Percentiles rank a stretch among this genome's conserved stretches.
phyloP scores from a whole-genome alignment of 169 alveolate genomes.

The Ichthyophthirius multifiliis region DNA sequence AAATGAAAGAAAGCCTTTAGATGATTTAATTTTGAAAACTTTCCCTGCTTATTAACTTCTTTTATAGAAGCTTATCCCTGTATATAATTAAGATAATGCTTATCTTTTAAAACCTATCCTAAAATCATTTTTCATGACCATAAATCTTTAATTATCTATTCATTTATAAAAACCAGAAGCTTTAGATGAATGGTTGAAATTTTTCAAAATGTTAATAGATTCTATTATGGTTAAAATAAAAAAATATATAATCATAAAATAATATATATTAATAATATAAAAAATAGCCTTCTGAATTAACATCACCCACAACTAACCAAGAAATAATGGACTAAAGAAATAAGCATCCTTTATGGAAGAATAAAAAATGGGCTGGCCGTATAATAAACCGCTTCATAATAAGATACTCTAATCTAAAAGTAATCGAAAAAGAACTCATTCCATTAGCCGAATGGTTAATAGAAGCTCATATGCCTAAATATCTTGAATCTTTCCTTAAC shows the following conservation, averaged over 20 bases:
- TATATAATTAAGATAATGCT: constrained; percentile 17
- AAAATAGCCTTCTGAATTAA: constrained; percentile 12
- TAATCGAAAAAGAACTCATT: constrained; percentile 22
- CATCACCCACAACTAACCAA: constrained; percentile 16
- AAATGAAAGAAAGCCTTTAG: constrained; percentile 32
- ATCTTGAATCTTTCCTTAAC: constrained; percentile 14
- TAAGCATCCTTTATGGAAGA: constrained; percentile 40
- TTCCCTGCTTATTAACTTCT: constrained; percentile 37
- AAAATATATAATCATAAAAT: not conserved
- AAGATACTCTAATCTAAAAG: constrained; percentile 23
- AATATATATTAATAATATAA: too few species aligned
- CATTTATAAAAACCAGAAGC: constrained; percentile 1
- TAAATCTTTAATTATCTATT: constrained; percentile 29
- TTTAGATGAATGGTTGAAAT: constrained; percentile 28
- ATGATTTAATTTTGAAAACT: constrained; percentile 17
- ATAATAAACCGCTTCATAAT: constrained; percentile 23
- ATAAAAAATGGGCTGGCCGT: constrained; percentile 32
- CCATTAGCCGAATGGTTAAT: constrained; percentile 7
- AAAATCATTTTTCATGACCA: constrained; percentile 40
- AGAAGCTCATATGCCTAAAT: not conserved
- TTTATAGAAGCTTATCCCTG: not conserved
- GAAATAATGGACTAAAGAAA: constrained; percentile 29
- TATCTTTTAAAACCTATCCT: constrained; percentile 10
- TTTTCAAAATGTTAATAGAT: constrained; percentile 42
- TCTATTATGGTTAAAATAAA: constrained; percentile 5